These are phyloP conservation scores for Melaleuca quinquenervia DNA, from an alignment of 345 rosid species.

Conservation along the genomic window DNA sequence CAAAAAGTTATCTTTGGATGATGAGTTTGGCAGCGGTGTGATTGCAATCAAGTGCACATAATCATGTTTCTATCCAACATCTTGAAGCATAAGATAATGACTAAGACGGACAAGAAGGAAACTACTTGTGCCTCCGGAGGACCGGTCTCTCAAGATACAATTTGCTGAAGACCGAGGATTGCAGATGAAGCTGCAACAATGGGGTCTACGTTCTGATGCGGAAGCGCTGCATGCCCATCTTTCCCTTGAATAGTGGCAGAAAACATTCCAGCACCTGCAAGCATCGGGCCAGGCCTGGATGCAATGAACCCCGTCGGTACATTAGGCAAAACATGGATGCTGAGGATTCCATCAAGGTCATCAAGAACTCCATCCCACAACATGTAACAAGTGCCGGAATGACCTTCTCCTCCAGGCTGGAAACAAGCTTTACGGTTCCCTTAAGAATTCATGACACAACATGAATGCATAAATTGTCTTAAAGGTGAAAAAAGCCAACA, in stretches of 20 bases:
- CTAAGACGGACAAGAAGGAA: background rate
- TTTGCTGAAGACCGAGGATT: constrained; percentile 56
- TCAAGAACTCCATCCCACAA: constrained; percentile 42
- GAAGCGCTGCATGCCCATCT: constrained; percentile 57
- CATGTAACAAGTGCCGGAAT: constrained; percentile 62
- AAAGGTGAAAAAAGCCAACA: background rate
- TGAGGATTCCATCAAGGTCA: constrained; percentile 41
- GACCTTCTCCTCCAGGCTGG: constrained; percentile 78
- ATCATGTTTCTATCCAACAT: background rate
- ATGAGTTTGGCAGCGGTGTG: background rate
- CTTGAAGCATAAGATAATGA: background rate
- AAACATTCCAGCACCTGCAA: constrained; percentile 59
- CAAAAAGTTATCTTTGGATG: background rate
- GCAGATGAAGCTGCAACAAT: constrained; percentile 57
- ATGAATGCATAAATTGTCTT: background rate
- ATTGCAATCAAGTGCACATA: background rate
- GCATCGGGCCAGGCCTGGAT: constrained; percentile 47
- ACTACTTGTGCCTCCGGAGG: constrained; percentile 61
- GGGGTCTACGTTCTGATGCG: constrained; percentile 44
- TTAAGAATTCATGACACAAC: background rate
- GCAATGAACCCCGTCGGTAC: constrained; percentile 38
- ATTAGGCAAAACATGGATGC: constrained; percentile 46
- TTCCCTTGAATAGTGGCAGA: constrained; percentile 37
- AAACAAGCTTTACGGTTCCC: constrained; percentile 75
- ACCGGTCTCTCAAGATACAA: constrained; percentile 55